phyloP scores from a whole-genome alignment of 192 early-diverging fungal species.

The Backusella morwellensis region DNA sequence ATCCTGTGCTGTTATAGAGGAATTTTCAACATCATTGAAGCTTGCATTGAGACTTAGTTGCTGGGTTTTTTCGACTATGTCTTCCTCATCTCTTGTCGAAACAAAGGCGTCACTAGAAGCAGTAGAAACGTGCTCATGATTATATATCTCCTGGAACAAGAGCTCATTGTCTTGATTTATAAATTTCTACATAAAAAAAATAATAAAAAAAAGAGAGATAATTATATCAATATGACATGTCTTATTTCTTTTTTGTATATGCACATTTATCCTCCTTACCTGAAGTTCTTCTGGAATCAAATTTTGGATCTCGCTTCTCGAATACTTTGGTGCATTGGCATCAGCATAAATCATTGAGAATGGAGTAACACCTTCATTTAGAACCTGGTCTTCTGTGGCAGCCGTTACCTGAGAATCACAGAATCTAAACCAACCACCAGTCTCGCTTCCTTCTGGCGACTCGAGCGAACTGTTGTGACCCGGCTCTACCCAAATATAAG shows the following conservation, averaged over 20 bases:
- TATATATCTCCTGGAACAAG: constrained; percentile 12
- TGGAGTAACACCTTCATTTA: constrained; percentile 6
- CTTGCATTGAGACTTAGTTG: background rate
- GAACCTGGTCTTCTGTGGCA: constrained; percentile 21
- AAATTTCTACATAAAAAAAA: constrained; percentile 6
- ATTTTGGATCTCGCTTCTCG: background rate
- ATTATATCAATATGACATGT: background rate
- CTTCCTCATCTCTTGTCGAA: background rate
- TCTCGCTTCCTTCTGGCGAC: background rate
- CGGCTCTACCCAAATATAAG: constrained; percentile 33
- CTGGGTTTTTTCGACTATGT: background rate
- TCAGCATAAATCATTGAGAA: constrained; percentile 20
- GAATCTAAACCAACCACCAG: constrained; percentile 30
- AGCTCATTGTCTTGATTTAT: constrained; percentile 15
- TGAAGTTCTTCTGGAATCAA: constrained; percentile 3
- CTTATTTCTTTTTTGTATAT: background rate
- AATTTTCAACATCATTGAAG: background rate
- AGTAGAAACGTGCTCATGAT: background rate
- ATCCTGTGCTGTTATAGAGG: background rate
- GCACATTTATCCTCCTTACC: background rate
- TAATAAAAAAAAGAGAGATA: background rate
- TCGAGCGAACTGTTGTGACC: background rate
- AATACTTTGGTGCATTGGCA: background rate
- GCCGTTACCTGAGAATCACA: constrained; percentile 27
- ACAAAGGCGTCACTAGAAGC: background rate